Evolutionary conservation across 768 basidiomycete genomes (phyloP), one percentile per base, ranked within the genome.

Genomic region (Lactarius quietus): DNA sequence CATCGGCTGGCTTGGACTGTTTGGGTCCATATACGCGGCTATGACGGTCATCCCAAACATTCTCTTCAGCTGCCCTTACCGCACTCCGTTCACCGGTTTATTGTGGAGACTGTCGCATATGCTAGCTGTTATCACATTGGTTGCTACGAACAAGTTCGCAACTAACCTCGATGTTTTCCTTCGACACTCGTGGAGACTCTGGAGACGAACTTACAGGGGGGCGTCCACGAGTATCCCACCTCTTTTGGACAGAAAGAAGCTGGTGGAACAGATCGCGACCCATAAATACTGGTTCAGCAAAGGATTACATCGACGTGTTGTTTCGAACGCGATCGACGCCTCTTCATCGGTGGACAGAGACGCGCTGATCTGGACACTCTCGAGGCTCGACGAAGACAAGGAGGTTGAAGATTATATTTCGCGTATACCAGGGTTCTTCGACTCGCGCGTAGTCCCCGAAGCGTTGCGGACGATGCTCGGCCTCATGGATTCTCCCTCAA

Each of bases 391-490:
- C 9, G 58, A 59, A 36, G 58, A 59, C 28, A 39, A 59, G 20
- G 58, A 59, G n/a, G 58, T 59, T 3, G 58, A 59, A 45, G 29
- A 33, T 45, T 59, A 36, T 20, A 45, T 59, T 15, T 17, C 58
- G 26, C 58, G 58, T 15, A 59, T 59, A 28, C 58, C 58, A 3
- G 58, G 58, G 14, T 59, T 59, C n/a, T 59, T 59, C 58, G 58
- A 59, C 41, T 59, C 58, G 36, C 58, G 41, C 28, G 38, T 57
- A 7, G 58, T 59, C 41, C 39, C 58, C 17, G n/a, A 45, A n/a
- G 58, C 58, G 26, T 15, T 41, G 18, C 17, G 3, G 20, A 59
- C 58, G 8, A 59, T 59, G 58, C 41, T 59, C 12, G 58, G 43
- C 41, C 43, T 59, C 29, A 59, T 59, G 41, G 39, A 29, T 28